Percentiles rank a stretch among this genome's conserved stretches.
Evolutionary conservation across 1,284 basidiomycete genomes (phyloP).

Genomic region (Ganoderma leucocontextum): DNA sequence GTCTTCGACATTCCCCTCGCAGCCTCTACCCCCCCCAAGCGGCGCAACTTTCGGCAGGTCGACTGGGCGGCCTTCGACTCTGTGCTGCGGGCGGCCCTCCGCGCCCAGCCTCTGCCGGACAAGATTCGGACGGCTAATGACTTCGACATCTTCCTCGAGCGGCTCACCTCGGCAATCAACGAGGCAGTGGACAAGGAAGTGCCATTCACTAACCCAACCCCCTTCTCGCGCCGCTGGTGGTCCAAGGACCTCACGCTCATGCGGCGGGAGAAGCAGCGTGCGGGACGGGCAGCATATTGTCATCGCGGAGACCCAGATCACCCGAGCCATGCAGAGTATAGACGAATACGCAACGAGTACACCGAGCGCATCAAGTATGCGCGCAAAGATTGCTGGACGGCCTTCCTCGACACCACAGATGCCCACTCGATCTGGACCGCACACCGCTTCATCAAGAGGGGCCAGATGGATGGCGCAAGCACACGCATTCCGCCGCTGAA

Average conservation of each 20-base stretch:
- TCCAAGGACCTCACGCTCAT: constrained; percentile 35
- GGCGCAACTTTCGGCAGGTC: constrained; percentile 35
- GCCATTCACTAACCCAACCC: constrained; percentile 33
- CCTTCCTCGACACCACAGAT: constrained; percentile 43
- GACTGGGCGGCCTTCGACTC: constrained; percentile 41
- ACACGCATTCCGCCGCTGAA: constrained; percentile 42
- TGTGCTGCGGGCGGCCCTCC: too few relatives aligned
- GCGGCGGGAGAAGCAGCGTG: constrained; percentile 36
- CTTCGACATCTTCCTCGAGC: constrained; percentile 31
- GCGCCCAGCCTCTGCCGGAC: too few relatives aligned
- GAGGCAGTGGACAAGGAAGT: constrained; percentile 34
- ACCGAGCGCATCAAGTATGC: constrained; percentile 37
- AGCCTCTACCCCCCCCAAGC: background rate
- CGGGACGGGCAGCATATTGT: constrained; percentile 39
- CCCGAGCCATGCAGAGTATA: constrained; percentile 35
- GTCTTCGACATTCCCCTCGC: constrained; percentile 17
- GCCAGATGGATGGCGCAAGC: constrained; percentile 42
- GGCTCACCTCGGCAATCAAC: too few relatives aligned
- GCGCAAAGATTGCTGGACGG: constrained; percentile 46
- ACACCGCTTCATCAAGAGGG: constrained; percentile 40
- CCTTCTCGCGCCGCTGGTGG: constrained; percentile 42
- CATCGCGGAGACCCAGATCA: constrained; percentile 42
- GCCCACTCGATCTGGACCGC: constrained; percentile 43
- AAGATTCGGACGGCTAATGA: background rate
- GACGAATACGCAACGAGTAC: constrained; percentile 38